Conservation (phyloP, 208 protist genomes). For the Novymonas esmeraldas region DNA sequence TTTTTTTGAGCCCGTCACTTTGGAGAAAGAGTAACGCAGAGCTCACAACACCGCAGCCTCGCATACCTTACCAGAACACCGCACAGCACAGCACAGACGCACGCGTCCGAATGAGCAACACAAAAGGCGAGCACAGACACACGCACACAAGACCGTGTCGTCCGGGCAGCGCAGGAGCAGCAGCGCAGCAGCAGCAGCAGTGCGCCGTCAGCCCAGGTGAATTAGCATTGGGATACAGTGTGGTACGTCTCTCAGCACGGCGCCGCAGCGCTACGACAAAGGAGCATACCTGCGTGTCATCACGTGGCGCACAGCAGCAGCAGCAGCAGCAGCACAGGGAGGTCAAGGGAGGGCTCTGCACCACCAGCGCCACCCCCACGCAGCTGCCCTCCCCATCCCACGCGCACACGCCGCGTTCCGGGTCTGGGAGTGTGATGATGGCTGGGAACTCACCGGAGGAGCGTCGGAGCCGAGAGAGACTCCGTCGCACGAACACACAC, state of each 20-base stretch:
- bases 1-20: no score
- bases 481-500: neutral
- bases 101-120: no score
- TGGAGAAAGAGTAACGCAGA: no score
- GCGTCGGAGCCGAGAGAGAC: conserved; percentile 6
- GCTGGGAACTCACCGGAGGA: conserved; percentile 8
- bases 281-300: conserved; percentile 37
- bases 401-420: neutral
- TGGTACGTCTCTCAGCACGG: conserved; percentile 28
- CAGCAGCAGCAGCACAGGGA: neutral
- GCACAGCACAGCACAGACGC: neutral
- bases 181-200: no score
- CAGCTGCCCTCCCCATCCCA: no score
- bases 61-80: no score
- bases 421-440: conserved; percentile 18
- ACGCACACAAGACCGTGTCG: no score
- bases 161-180: no score
- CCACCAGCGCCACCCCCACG: neutral
- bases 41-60: no score
- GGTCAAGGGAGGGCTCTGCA: neutral
- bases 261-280: conserved; percentile 28
- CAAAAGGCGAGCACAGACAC: no score
- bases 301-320: conserved; percentile 1
- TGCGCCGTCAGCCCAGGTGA: conserved; percentile 10
- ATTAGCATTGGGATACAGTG: conserved; percentile 31